Conservation (phyloP, 805 yeast genomes). For the Wickerhamiella siamensis region DNA sequence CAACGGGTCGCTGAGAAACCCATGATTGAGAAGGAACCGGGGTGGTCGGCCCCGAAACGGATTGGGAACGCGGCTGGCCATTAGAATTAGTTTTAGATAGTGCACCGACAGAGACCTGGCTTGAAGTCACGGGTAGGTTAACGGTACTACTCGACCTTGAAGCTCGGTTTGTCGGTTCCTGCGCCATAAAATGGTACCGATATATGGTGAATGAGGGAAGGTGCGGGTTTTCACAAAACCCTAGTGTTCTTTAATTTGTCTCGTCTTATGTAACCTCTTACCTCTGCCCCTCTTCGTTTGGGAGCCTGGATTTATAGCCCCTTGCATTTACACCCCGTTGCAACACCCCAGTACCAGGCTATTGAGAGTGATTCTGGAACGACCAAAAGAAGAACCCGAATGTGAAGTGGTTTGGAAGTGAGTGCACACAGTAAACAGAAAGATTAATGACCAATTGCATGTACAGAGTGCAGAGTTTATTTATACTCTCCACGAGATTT, state of each 20-base stretch:
- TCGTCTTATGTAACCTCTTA: too few relatives aligned
- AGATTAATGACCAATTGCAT: too few relatives aligned
- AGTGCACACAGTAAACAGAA: too few relatives aligned
- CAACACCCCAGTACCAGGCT: too few relatives aligned
- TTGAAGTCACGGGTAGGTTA: not conserved
- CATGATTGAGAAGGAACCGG: slow-evolving; percentile 15
- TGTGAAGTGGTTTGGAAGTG: too few relatives aligned
- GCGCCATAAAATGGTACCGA: not conserved
- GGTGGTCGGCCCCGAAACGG: slow-evolving; percentile 6
- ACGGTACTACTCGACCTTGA: slow-evolving; percentile 3
- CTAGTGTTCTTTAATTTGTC: not conserved
- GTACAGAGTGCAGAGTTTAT: too few relatives aligned
- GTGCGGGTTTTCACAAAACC: not conserved
- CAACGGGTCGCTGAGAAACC: slow-evolving; percentile 17
- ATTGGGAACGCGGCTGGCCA: not conserved
- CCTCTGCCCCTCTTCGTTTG: too few relatives aligned
- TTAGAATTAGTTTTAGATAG: not conserved
- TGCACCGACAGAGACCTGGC: not conserved
- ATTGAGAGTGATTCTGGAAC: too few relatives aligned
- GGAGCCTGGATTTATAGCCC: too few relatives aligned
- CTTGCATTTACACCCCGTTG: too few relatives aligned
- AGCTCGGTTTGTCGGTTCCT: slow-evolving; percentile 1
- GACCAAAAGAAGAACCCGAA: too few relatives aligned
- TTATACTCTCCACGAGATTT: too few relatives aligned
- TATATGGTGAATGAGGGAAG: not conserved